Percentiles rank a stretch among this genome's conserved stretches.
Evolutionary conservation across 495 filamentous ascomycete genomes (phyloP).

Genomic region (Cenococcum geophilum): DNA sequence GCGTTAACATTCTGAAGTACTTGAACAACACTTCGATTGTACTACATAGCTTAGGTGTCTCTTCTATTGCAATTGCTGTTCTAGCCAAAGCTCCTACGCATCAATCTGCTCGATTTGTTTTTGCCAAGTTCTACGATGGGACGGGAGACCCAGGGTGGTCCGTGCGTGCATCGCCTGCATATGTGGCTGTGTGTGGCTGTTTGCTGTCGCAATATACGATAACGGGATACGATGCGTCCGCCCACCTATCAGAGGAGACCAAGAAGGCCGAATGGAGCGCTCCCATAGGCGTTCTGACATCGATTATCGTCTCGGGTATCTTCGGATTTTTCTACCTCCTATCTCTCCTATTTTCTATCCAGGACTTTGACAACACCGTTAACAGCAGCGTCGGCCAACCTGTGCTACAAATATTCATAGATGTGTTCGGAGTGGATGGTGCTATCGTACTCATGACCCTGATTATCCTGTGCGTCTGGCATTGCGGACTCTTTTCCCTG

Average conservation of each 20-base stretch:
- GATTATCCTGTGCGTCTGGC: slow-evolving; percentile 58
- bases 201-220: slow-evolving; percentile 44
- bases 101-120: slow-evolving; percentile 55
- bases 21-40: slow-evolving; percentile 59
- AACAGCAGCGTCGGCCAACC: slow-evolving; percentile 45
- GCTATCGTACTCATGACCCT: slow-evolving; percentile 52
- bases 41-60: slow-evolving; percentile 54
- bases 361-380: slow-evolving; percentile 48
- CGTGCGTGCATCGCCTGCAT: slow-evolving; percentile 48
- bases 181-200: slow-evolving; percentile 50
- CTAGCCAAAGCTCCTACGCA: slow-evolving; percentile 57
- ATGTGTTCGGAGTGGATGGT: slow-evolving; percentile 50
- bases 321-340: slow-evolving; percentile 61
- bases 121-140: slow-evolving; percentile 54
- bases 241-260: slow-evolving; percentile 57
- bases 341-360: slow-evolving; percentile 53
- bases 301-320: slow-evolving; percentile 51
- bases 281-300: slow-evolving; percentile 55
- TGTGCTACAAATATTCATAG: slow-evolving; percentile 53
- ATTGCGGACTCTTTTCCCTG: slow-evolving; percentile 54
- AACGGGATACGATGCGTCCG: slow-evolving; percentile 44
- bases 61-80: slow-evolving; percentile 52
- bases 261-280: slow-evolving; percentile 54
- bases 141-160: slow-evolving; percentile 48
- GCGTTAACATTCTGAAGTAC: slow-evolving; percentile 50